Evolutionary conservation across 2,329 filamentous ascomycete species (phyloP), one percentile per base, ranked within the genome.

Genomic region (Pyricularia pennisetigena): DNA sequence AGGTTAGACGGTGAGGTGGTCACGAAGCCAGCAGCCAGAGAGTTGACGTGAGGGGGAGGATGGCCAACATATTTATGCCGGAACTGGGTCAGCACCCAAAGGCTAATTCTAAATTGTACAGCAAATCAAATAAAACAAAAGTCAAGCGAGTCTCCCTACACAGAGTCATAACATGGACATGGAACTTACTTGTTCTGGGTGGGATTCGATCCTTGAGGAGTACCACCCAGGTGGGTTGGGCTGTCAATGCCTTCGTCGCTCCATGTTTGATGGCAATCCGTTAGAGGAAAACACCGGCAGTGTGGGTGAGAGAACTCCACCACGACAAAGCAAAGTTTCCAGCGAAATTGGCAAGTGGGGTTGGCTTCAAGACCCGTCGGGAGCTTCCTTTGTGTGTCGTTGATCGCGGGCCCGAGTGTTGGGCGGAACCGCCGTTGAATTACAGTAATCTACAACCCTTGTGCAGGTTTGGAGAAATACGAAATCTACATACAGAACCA

Each of bases 1-100:
- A 49, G 64, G 64, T 66, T 24, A 66, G 64, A 26, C 24, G 64
- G 24, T 66, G 64, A 54, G 64, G 64, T 61, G 16, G 57, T 26
- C 20, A 61, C 7, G 26, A 16, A 61, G 3, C 6, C 23, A 24
- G 23, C 57, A 2, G 14, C 4, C 4, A 12, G n/a, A 24, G 7
- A 10, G 12, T 10, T 1, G 9, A 9, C n/a, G 57, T 61, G 57
- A 61, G 57, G 9, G 14, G 20, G 41, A 12, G 57, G 57, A 26
- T 23, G n/a, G 16, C 57, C n/a, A 16, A 26, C 23, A 61, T 61
- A 61, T 61, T 61, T 61, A 61, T 61, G 16, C 57, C 24, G 57
- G 2, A 10, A 4, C 3, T 23, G 57, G 14, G 16, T n/a, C 41
- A n/a, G 41, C 41, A 20, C 35, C 12, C 35, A 20, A 41, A 41